phyloP scores from a whole-genome alignment of 2,329 filamentous ascomycete genomes.

The Ophiostoma himal-ulmi region DNA sequence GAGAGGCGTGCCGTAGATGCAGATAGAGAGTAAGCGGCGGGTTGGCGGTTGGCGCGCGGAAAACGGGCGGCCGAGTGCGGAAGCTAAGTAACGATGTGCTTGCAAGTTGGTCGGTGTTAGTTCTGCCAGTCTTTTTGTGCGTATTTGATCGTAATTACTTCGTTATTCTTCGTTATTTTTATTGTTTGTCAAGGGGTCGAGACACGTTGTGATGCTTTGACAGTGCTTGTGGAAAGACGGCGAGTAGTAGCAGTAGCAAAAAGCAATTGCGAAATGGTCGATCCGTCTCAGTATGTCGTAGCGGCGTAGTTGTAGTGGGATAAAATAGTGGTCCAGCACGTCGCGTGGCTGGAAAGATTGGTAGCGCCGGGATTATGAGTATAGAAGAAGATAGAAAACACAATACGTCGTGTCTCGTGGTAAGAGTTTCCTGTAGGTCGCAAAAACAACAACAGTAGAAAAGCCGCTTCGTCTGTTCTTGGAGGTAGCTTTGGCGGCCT shows the following conservation, averaged over 20 bases:
- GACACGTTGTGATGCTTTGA: neutral
- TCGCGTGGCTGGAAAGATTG: conserved; percentile 7
- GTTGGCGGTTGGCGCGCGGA: neutral
- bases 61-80: neutral
- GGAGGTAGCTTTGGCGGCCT: neutral
- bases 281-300: conserved; percentile 2
- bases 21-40: neutral
- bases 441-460: neutral
- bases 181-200: neutral
- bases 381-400: neutral
- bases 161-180: neutral
- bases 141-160: neutral
- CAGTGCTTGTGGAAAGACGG: neutral
- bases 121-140: neutral
- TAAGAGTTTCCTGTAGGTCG: neutral
- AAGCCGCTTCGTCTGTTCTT: neutral
- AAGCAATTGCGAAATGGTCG: neutral
- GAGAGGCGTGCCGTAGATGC: neutral
- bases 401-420: conserved; percentile 2
- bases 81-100: neutral
- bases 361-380: neutral
- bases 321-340: conserved; percentile 8
- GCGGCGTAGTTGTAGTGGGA: conserved; percentile 4
- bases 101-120: neutral
- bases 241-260: neutral